Evolutionary conservation across 148 eudicot genomes (phyloP).

Genomic region (Fallopia convolvulus): DNA sequence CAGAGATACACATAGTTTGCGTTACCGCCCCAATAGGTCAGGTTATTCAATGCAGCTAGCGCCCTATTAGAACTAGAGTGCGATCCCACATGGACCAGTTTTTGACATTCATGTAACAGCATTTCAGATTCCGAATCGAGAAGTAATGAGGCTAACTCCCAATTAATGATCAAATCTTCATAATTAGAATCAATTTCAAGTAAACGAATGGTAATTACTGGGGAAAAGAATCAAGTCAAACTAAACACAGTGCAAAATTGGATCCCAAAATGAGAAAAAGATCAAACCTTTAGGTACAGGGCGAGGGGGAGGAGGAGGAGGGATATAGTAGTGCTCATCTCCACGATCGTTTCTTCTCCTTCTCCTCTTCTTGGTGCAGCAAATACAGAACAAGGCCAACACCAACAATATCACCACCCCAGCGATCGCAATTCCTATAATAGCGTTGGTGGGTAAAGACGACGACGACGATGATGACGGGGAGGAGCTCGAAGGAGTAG

Average conservation of each 20-base stretch:
- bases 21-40: too few relatives aligned
- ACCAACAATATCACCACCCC: constrained; percentile 43
- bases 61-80: too few relatives aligned
- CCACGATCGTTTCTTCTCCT: constrained; percentile 32
- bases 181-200: neutral
- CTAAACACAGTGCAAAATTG: neutral
- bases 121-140: neutral
- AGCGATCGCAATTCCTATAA: constrained; percentile 64
- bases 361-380: constrained; percentile 38
- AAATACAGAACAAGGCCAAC: constrained; percentile 40
- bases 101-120: neutral
- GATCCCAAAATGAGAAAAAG: neutral
- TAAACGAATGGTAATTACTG: neutral
- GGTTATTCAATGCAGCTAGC: too few relatives aligned
- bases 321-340: constrained; percentile 32
- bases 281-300: constrained; percentile 39
- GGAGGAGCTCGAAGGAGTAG: constrained; percentile 14
- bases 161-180: neutral
- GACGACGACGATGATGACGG: constrained; percentile 17
- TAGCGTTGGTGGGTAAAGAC: constrained; percentile 41
- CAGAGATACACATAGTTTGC: too few relatives aligned
- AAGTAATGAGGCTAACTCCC: neutral
- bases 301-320: constrained; percentile 23
- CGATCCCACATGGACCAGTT: too few relatives aligned
- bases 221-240: neutral